Percentiles rank a stretch among this genome's conserved stretches.
These are phyloP conservation scores for Sphaceloma murrayae DNA, from an alignment of 2,329 filamentous ascomycete genomes.

Conservation along the genomic window DNA sequence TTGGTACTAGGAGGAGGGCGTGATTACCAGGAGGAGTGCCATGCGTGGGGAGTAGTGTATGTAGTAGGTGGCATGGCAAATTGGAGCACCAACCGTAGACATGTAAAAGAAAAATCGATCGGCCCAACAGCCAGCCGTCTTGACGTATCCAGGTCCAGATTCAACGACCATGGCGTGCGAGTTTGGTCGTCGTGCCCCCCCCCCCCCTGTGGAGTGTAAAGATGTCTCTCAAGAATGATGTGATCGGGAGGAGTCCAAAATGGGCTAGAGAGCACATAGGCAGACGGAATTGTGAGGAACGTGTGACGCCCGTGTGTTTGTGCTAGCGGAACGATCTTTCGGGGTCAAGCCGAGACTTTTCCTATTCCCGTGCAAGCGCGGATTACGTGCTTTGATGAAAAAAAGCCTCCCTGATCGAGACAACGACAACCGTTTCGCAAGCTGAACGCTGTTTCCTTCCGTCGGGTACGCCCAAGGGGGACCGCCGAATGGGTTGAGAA, in stretches of 20 bases:
- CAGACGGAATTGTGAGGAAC: constrained; percentile 9
- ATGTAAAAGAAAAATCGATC: constrained; percentile 1
- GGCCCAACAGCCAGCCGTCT: constrained; percentile 6
- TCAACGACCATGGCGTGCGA: constrained; percentile 10
- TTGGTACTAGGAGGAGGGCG: no score
- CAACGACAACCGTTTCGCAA: constrained; percentile 4
- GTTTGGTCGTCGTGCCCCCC: no score
- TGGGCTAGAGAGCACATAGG: constrained; percentile 15
- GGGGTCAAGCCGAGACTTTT: constrained; percentile 1
- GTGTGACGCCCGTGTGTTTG: constrained; percentile 6
- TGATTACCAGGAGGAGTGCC: no score
- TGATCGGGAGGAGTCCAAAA: constrained; percentile 18
- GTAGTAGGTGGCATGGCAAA: neutral
- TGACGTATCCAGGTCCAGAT: constrained; percentile 13
- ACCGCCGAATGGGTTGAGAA: no score
- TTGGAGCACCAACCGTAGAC: constrained; percentile 17
- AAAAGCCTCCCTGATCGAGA: neutral
- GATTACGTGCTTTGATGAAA: constrained; percentile 15
- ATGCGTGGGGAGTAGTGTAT: neutral
- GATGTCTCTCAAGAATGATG: constrained; percentile 16
- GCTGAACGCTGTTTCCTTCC: no score
- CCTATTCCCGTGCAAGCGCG: constrained; percentile 10
- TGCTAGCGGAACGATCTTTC: constrained; percentile 10
- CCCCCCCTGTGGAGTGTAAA: constrained; percentile 3
- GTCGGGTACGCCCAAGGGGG: no score